Conservation (phyloP, 1,139 yeast genomes). For the Saccharomyces hybrid region DNA sequence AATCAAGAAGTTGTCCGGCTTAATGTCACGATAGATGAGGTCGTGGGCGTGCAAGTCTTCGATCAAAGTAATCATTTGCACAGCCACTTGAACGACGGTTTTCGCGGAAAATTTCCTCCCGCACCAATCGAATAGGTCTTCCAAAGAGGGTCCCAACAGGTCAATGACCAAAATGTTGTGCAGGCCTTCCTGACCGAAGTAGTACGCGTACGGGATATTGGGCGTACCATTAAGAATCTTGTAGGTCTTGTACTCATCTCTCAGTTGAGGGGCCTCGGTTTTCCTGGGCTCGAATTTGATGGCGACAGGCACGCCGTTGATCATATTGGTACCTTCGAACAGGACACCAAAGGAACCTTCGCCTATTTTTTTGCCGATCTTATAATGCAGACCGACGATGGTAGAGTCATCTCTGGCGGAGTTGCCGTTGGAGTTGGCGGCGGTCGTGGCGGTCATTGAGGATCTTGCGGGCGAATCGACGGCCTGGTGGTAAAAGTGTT, state of each 20-base stretch:
- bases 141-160: slow-evolving; percentile 67
- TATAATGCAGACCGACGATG: slow-evolving; percentile 73
- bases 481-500: background rate
- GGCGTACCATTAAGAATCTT: slow-evolving; percentile 52
- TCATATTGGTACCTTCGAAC: slow-evolving; percentile 70
- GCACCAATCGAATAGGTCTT: slow-evolving; percentile 78
- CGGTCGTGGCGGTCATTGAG: background rate
- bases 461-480: background rate
- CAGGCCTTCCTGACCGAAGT: slow-evolving; percentile 74
- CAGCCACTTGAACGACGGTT: slow-evolving; percentile 67
- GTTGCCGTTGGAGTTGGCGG: background rate
- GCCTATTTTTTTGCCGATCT: slow-evolving; percentile 75
- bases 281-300: slow-evolving; percentile 75
- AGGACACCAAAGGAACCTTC: slow-evolving; percentile 82
- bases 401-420: slow-evolving; percentile 27
- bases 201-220: slow-evolving; percentile 70
- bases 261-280: slow-evolving; percentile 71
- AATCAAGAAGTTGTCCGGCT: slow-evolving; percentile 95
- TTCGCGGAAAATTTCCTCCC: slow-evolving; percentile 59
- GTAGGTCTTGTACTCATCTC: slow-evolving; percentile 72
- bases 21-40: slow-evolving; percentile 66
- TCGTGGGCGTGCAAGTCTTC: slow-evolving; percentile 63
- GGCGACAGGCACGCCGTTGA: slow-evolving; percentile 70
- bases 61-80: slow-evolving; percentile 64
- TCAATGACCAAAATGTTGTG: slow-evolving; percentile 71